Conservation (phyloP, 306 rosid species). For the Acacia acuminata region DNA sequence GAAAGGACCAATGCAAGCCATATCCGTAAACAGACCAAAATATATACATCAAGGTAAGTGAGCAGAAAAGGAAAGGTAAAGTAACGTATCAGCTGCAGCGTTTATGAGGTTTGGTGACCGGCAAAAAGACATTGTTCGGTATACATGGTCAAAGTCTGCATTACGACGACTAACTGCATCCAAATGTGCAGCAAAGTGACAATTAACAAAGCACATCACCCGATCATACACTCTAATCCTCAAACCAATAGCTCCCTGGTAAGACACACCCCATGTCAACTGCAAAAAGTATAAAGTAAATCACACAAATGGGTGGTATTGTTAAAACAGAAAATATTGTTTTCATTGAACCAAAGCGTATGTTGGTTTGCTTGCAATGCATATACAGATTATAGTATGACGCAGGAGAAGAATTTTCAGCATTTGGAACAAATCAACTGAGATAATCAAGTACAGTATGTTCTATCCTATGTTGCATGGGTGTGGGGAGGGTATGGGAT, state of each 20-base stretch:
- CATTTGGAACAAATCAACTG: no score
- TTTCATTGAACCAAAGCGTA: slow-evolving; percentile 24
- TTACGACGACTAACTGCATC: slow-evolving; percentile 95
- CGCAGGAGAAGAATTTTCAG: no score
- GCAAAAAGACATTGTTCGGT: slow-evolving; percentile 78
- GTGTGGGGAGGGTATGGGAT: no score
- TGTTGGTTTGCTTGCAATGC: slow-evolving; percentile 1
- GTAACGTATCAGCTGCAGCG: slow-evolving; percentile 70
- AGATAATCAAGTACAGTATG: no score
- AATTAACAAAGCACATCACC: slow-evolving; percentile 86
- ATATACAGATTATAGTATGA: slow-evolving; percentile 12
- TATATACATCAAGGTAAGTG: slow-evolving; percentile 55
- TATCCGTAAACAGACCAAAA: slow-evolving; percentile 64
- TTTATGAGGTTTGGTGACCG: slow-evolving; percentile 61
- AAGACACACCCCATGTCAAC: slow-evolving; percentile 47
- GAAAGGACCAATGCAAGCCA: slow-evolving; percentile 80
- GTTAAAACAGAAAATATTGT: neutral
- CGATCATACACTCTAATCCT: slow-evolving; percentile 86
- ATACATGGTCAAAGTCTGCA: slow-evolving; percentile 92
- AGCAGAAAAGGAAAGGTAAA: slow-evolving; percentile 48
- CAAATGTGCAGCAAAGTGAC: slow-evolving; percentile 98
- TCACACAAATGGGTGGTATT: slow-evolving; percentile 1
- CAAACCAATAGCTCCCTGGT: slow-evolving; percentile 99
- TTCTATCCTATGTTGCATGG: no score
- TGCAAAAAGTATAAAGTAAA: no score